These are phyloP conservation scores for Fusarium sp. DNA, from an alignment of 2,329 filamentous ascomycete genomes.

Conservation along the genomic window DNA sequence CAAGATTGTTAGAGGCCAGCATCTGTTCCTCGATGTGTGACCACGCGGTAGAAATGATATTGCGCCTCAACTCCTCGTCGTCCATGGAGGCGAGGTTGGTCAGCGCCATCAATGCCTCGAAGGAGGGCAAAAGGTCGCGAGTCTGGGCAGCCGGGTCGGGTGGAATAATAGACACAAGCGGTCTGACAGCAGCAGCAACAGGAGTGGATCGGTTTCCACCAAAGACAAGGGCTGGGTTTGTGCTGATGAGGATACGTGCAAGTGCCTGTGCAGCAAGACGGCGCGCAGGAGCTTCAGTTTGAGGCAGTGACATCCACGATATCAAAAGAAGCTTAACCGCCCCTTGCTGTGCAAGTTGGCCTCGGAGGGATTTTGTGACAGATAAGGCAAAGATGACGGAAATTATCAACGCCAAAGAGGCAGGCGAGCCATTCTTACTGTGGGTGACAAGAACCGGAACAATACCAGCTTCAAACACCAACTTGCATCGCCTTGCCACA, in stretches of 20 bases:
- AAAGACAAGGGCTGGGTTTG: conserved; percentile 86
- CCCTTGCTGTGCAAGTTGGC: conserved; percentile 91
- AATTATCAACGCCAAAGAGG: conserved; percentile 77
- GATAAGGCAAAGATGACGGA: conserved; percentile 83
- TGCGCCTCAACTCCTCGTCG: conserved; percentile 69
- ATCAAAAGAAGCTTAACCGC: conserved; percentile 85
- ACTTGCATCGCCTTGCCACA: conserved; percentile 79
- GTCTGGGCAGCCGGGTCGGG: conserved; percentile 71
- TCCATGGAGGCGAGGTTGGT: conserved; percentile 92
- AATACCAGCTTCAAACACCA: conserved; percentile 80
- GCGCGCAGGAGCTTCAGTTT: conserved; percentile 59
- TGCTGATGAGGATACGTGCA: conserved; percentile 86
- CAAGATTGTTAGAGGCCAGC: conserved; percentile 76
- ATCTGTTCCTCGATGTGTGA: conserved; percentile 83
- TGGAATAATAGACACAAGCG: conserved; percentile 78
- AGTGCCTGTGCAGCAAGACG: conserved; percentile 81
- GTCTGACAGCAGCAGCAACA: conserved; percentile 82
- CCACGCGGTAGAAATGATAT: conserved; percentile 81
- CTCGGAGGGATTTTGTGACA: conserved; percentile 77
- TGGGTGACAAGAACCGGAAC: conserved; percentile 81
- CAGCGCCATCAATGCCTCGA: conserved; percentile 89
- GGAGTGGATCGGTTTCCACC: conserved; percentile 78
- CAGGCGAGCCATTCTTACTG: conserved; percentile 76
- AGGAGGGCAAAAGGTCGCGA: conserved; percentile 85
- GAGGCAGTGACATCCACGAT: conserved; percentile 71